Evolutionary conservation across 1,284 basidiomycete genomes (phyloP), one percentile per base, ranked within the genome.

Genomic region (Salmacisia buchloeana): DNA sequence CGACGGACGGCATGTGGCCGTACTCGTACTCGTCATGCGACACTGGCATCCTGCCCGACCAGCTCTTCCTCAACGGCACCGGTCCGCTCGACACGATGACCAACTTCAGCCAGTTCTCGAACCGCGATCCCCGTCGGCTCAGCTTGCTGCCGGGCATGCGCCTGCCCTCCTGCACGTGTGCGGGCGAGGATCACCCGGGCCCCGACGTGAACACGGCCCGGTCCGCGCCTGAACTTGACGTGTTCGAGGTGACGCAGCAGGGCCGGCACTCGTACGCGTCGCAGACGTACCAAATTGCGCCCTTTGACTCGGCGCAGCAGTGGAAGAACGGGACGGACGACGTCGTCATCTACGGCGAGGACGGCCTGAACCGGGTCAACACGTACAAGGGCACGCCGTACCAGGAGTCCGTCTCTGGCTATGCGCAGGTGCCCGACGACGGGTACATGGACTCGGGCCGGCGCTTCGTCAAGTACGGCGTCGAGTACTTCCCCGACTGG

Each of bases 191-290:
- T 23, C 75, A 75, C 49, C 76, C 71, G 0, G 77, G 77, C 0
- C 78, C 78, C 12, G 69, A 71, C 60, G 60, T 58, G 49, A 71
- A 74, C 33, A 73, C 76, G 25, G 80, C 70, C 18, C 74, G 80
- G 25, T 69, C 70, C 3, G 69, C 74, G 9, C 80, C 80, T 6
- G 80, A 81, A 64, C 65, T 81, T 36, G 80, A 81, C 56, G 71
- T 80, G 23, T 70, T 78, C 57, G 78, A 81, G 63, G 73, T 76
- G 4, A 84, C 86, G 69, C 83, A 82, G 85, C 81, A 87, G 86
- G 75, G 35, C 23, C 39, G 36, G 12, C 66, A 65, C 34, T 70
- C 71, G 33, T 70, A 67, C 36, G 77, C 73, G 2, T 80, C 76
- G 65, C 69, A 75, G 65, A 78, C 78, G n/a, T 67, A 75, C 38